A percentile compares a stretch with the other conserved stretches of the same genome.
Evolutionary conservation across 176 grass and related monocot genomes (phyloP).

Genomic region (Paspalum notatum): DNA sequence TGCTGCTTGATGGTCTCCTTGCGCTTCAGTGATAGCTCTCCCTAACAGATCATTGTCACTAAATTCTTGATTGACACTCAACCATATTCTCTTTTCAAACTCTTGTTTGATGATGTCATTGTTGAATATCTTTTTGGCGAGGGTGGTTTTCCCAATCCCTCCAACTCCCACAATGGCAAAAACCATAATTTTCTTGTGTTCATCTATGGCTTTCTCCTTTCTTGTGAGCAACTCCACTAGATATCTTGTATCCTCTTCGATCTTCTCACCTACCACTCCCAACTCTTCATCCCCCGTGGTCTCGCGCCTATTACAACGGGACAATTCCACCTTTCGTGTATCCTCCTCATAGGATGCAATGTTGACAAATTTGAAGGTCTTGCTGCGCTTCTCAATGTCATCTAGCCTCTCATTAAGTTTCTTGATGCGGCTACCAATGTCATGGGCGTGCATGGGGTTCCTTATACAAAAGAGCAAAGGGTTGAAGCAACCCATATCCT

Average conservation of each 20-base stretch:
- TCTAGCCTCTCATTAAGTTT: neutral
- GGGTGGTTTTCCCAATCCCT: constrained; percentile 38
- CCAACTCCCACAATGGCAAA: constrained; percentile 21
- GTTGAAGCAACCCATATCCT: neutral
- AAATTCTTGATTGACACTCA: neutral
- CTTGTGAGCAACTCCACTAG: neutral
- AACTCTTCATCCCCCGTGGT: neutral
- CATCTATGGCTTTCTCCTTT: neutral
- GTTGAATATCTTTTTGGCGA: constrained; percentile 14
- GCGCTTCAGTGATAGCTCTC: neutral
- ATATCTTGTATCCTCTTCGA: neutral
- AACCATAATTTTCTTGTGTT: neutral
- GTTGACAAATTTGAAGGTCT: neutral
- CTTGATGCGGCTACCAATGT: neutral
- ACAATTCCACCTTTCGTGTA: neutral
- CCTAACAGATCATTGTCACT: neutral
- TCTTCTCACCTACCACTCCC: neutral
- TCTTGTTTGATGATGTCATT: neutral
- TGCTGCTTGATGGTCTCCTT: neutral
- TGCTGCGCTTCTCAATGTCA: neutral
- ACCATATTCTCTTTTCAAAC: constrained; percentile 14
- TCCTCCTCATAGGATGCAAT: neutral
- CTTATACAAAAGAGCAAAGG: neutral
- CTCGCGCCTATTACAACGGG: neutral
- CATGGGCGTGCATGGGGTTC: neutral